Evolutionary conservation across 2,329 filamentous ascomycete genomes (phyloP).

Genomic region (Blumeria hordei): DNA sequence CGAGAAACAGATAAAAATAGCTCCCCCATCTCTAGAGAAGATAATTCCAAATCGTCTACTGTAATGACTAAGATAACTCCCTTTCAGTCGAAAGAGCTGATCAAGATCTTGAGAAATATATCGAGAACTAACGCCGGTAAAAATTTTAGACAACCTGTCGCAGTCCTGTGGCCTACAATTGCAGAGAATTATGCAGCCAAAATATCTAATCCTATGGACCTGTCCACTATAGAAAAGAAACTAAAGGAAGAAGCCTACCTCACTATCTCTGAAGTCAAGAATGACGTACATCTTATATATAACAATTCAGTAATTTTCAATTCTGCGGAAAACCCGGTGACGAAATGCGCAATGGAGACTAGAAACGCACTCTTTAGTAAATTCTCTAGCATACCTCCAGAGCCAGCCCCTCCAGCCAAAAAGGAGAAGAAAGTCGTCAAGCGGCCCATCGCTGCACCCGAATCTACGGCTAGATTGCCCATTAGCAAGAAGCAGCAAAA

Average conservation of each 20-base stretch:
- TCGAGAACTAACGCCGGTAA: slow-evolving; percentile 69
- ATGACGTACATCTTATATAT: slow-evolving; percentile 55
- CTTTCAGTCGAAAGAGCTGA: slow-evolving; percentile 34
- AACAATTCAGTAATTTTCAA: slow-evolving; percentile 68
- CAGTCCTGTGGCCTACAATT: slow-evolving; percentile 48
- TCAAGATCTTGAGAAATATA: slow-evolving; percentile 43
- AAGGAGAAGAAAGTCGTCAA: slow-evolving; percentile 33
- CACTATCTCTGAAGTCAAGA: slow-evolving; percentile 46
- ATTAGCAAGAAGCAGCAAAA: slow-evolving; percentile 17
- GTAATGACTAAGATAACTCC: slow-evolving; percentile 22
- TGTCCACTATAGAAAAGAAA: slow-evolving; percentile 59
- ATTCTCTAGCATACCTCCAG: slow-evolving; percentile 21
- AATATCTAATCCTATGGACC: slow-evolving; percentile 60
- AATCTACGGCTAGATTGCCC: slow-evolving; percentile 15
- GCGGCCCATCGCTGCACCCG: slow-evolving; percentile 16
- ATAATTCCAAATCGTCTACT: not conserved
- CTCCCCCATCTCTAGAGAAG: not conserved
- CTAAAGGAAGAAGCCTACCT: slow-evolving; percentile 43
- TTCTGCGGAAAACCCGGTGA: slow-evolving; percentile 49
- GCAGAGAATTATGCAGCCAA: slow-evolving; percentile 47
- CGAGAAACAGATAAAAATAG: not conserved
- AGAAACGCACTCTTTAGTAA: slow-evolving; percentile 35
- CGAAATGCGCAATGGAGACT: slow-evolving; percentile 27
- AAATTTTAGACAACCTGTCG: slow-evolving; percentile 57
- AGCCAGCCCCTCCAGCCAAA: slow-evolving; percentile 29